Evolutionary conservation across 441 rosid species (phyloP), one percentile per base, ranked within the genome.

Genomic region (Kokia cookei): DNA sequence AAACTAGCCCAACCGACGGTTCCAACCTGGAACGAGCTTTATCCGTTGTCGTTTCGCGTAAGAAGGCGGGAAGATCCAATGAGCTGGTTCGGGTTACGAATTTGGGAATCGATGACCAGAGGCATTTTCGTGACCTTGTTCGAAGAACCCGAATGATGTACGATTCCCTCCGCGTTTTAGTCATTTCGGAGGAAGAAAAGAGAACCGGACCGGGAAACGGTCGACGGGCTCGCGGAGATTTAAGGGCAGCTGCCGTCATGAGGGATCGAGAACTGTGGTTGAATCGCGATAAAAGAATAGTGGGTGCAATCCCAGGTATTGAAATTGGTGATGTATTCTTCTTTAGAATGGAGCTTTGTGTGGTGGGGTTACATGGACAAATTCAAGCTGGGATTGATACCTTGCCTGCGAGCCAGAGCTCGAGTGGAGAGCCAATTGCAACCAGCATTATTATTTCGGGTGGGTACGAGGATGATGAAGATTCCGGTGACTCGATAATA

Each of bases 381-480:
- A 66, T 81, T 3, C 99, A 95, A 77, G 99, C 97, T 0, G 99
- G 97, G 9, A 95, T 93, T 35, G 98, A 93, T 42, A 87, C 84
- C 55, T 63, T 90, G 58, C 84, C 97, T 0, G 86, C 84, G 2
- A 81, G 87, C 29, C 83, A 82, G 76, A 93, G 97, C 82, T 77
- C 92, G 0, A 93, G 79, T 47, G 84, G 93, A 1, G 91, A 95
- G 85, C 94, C 97, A 1, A 88, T 95, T 13, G 99, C 97, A 0
- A 93, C 98, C 0, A 89, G 97, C 60, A 81, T 91, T 47, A 82
- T 95, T 8, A 93, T 89, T 73, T 93, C 98, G 0, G 97, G 97
- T 32, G 95, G 97, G 5, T 95, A 93, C 3, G 98, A 93, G 86
- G 96, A 93, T 13, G 98, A 93, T 27, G 91, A 89, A 78, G 99